Evolutionary conservation across 306 rosid species (phyloP).

Genomic region (Astragalus membranaceus): DNA sequence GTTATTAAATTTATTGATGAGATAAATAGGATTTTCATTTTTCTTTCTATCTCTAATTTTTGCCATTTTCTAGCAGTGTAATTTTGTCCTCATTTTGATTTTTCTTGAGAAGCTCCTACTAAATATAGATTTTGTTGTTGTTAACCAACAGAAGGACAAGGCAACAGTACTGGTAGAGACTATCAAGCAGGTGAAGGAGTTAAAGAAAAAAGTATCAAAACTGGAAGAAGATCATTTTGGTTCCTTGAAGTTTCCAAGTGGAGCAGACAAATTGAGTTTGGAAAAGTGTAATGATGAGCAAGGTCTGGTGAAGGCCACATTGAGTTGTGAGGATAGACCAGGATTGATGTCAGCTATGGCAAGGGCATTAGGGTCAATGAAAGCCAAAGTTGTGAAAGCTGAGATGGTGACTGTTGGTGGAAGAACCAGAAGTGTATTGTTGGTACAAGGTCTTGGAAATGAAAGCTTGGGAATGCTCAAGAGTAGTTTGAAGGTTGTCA

Average conservation of each 20-base stretch:
- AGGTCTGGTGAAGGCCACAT: constrained; percentile 42
- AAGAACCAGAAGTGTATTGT: constrained; percentile 46
- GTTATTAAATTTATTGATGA: too few species aligned
- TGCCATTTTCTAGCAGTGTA: too few species aligned
- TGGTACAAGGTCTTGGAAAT: constrained; percentile 46
- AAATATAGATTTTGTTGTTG: background rate
- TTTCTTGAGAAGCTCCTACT: background rate
- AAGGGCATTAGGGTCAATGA: constrained; percentile 35
- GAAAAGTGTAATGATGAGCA: constrained; percentile 31
- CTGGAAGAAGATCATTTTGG: constrained; percentile 25
- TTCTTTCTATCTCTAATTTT: too few species aligned
- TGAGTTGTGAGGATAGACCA: constrained; percentile 57
- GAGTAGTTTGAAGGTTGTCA: constrained; percentile 40
- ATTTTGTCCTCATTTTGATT: background rate
- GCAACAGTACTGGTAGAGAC: constrained; percentile 57
- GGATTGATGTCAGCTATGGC: constrained; percentile 41
- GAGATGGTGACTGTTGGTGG: constrained; percentile 61
- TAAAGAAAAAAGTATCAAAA: constrained; percentile 38
- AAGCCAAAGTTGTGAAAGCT: constrained; percentile 47
- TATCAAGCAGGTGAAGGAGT: constrained; percentile 44
- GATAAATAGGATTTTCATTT: too few species aligned
- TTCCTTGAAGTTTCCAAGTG: constrained; percentile 40
- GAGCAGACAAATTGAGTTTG: constrained; percentile 30
- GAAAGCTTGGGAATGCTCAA: constrained; percentile 35
- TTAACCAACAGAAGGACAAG: constrained; percentile 54